Base-by-base conservation (phyloP, 495 filamentous ascomycete species). In the Friedmanniomyces endolithicus region DNA sequence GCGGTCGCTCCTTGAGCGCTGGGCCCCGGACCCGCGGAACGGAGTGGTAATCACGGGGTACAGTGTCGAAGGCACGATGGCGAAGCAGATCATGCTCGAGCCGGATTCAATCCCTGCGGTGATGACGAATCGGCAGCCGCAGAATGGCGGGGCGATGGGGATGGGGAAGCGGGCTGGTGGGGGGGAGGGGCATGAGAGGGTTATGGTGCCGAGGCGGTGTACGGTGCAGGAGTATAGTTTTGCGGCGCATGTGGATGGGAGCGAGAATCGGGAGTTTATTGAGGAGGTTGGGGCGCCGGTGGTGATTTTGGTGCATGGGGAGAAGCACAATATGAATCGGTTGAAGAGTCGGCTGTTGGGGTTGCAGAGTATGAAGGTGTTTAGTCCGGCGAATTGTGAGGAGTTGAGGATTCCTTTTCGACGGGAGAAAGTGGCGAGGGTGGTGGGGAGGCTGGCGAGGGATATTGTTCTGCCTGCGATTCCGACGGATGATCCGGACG, bases 61-160 rank as follows among this genome's bases (percentile, higher is more conserved):
- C 69, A 92, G 86, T 52, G 92, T 98, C 23, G 92, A 98, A 70
- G 92, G 94, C 11, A 98, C 92, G 1, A 97, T 98, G 94, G 92
- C 88, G 33, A 95, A 95, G 70, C 78, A 87, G 61, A 80, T 98
- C 45, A 81, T 95, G 68, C 86, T 88, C 55, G 92, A 96, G 65
- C 92, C 92, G 0, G 88, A 94, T 35, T 80, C 84, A 62, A 97
- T 98, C 52, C 87, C 85, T 39, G 90, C 90, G 0, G 82, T 95
- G 59, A 96, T 95, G 88, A 86, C 83, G 19, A 34, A 40, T 2
- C 44, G 51, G 11, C 45, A 61, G 27, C 27, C 27, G 23, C 34
- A 52, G 12, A 27, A 37, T 31, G n/a, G 39, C 1, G 61, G 43
- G n/a, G n/a, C n/a, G 0, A 27, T 52, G 31, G 22, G 56, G 25